Evolutionary conservation across 2,329 filamentous ascomycete species (phyloP), one percentile per base, ranked within the genome.

Genomic region (Sclerotinia trifoliorum): DNA sequence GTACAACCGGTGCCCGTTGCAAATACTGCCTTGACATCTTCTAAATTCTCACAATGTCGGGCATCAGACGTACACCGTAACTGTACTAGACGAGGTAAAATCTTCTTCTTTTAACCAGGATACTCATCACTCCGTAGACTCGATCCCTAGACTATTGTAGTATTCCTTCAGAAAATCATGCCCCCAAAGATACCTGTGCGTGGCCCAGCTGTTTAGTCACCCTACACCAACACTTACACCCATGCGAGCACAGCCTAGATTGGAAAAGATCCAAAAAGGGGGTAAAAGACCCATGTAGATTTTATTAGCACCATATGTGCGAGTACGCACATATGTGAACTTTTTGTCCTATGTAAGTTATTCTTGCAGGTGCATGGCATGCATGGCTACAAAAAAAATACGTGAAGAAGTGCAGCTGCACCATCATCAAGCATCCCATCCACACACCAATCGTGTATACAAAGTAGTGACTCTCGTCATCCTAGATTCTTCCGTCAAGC

Each of bases 401-500:
- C 49, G 13, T 46, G 19, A 46, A 60, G 24, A 42, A 29, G 17
- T 42, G 39, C 57, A 32, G 39, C 57, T 60, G 56, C 56, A 60
- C 56, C 19, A 56, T 29, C 17, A n/a, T 63, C 48, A 35, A 65
- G 46, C 46, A 62, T 13, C n/a, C 57, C 48, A 54, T 64, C 42
- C 67, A 65, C 42, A 64, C 61, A 65, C 62, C 65, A 46, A 58
- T 62, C 56, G 46, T 60, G 39, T 64, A 52, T 61, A 24, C 52
- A 48, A 29, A 58, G 65, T 64, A 49, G 68, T 65, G 67, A 65
- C 68, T 66, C 68, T 69, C 64, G 68, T 44, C 42, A 71, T 68
- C 71, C 71, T 58, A 29, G 70, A 35, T 26, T 32, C 54, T 55
- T 51, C 63, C 63, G 51, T 68, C 70, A 67, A 65, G 46, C 67